Conservation (phyloP, 176 grass and related monocot species). For the Chrysopogon serrulatus region DNA sequence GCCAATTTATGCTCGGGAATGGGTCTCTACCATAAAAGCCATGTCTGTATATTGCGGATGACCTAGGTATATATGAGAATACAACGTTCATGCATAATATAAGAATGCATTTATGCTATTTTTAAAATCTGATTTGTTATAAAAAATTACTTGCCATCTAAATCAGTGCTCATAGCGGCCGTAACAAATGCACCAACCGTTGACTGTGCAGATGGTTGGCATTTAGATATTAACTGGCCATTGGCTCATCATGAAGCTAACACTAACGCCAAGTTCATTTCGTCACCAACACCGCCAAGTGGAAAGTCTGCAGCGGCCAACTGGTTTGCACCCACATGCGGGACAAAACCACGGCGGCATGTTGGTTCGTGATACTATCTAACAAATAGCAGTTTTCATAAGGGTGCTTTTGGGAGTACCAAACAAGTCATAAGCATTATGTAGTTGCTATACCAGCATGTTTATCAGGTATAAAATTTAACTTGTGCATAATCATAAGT, state of each 20-base stretch:
- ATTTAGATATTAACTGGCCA: accelerated
- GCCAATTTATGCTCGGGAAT: background rate
- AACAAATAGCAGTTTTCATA: background rate
- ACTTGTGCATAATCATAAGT: background rate
- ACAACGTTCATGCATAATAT: background rate
- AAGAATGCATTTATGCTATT: background rate
- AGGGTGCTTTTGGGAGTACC: background rate
- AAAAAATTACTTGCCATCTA: background rate
- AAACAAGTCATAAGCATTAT: background rate
- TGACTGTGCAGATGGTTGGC: accelerated
- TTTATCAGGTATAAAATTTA: background rate
- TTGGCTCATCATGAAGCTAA: background rate
- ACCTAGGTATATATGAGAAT: background rate
- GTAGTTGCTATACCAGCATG: background rate
- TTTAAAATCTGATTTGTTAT: background rate
- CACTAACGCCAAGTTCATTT: background rate
- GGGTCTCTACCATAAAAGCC: background rate
- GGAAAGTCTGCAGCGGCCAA: background rate
- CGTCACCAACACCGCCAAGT: accelerated
- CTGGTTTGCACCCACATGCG: background rate
- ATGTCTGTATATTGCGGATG: background rate
- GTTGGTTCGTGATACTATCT: background rate
- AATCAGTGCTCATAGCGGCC: too few species aligned
- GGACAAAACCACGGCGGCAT: background rate
- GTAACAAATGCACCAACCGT: background rate